phyloP scores from a whole-genome alignment of 257 asterid species.

The Gentiana macrophylla region DNA sequence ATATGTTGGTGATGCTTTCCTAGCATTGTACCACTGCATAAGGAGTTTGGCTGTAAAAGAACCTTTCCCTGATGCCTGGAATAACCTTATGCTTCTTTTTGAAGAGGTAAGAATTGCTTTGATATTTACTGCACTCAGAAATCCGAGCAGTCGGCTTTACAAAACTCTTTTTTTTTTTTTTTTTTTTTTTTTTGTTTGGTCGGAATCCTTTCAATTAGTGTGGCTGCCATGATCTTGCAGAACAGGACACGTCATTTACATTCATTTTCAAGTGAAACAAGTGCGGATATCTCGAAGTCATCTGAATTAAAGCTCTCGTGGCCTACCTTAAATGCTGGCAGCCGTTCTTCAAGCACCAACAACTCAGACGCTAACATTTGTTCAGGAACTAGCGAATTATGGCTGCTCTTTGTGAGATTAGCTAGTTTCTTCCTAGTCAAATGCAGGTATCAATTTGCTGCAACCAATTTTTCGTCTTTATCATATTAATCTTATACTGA shows the following conservation, averaged over 20 bases:
- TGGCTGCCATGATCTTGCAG: constrained; percentile 36
- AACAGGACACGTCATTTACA: constrained; percentile 48
- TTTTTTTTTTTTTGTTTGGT: constrained; percentile 1
- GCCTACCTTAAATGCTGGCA: constrained; percentile 18
- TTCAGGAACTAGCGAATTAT: constrained; percentile 29
- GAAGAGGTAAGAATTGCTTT: constrained; percentile 51
- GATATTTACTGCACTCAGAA: not conserved
- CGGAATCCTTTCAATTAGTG: not conserved
- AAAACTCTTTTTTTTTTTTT: not conserved
- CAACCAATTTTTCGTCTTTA: not conserved
- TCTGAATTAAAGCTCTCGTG: constrained; percentile 27
- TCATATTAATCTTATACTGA: not conserved
- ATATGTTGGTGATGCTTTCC: constrained; percentile 63
- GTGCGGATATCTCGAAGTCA: constrained; percentile 57
- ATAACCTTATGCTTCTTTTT: constrained; percentile 65
- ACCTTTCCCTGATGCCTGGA: constrained; percentile 93
- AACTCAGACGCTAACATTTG: constrained; percentile 22
- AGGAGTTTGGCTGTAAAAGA: constrained; percentile 85
- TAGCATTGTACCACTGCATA: constrained; percentile 76
- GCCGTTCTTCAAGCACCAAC: constrained; percentile 16
- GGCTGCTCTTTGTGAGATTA: constrained; percentile 71
- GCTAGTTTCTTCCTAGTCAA: constrained; percentile 57
- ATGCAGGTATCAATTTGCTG: constrained; percentile 45
- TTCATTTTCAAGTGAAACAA: constrained; percentile 27
- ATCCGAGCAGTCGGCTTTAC: not conserved